Conservation (phyloP, 2,329 filamentous ascomycete genomes). For the Ciborinia camelliae region DNA sequence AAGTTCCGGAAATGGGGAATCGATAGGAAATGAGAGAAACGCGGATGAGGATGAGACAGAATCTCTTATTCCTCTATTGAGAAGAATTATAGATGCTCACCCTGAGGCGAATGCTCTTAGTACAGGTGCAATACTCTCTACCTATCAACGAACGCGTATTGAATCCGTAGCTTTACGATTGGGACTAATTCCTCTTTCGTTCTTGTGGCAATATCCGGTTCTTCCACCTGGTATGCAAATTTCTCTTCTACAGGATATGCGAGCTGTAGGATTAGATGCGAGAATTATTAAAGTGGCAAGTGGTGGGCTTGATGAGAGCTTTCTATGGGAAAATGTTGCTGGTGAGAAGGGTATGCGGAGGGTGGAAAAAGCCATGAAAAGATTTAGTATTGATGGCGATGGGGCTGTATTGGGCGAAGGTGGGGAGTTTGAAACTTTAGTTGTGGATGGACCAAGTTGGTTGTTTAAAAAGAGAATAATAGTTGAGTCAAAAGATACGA, state of each 20-base stretch:
- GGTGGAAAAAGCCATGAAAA: constrained; percentile 53
- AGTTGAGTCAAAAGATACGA: constrained; percentile 52
- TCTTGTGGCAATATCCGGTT: constrained; percentile 85
- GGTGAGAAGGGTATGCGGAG: constrained; percentile 47
- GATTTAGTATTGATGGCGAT: constrained; percentile 62
- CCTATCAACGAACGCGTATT: constrained; percentile 93
- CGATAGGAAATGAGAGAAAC: not conserved
- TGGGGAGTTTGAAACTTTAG: constrained; percentile 93
- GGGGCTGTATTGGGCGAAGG: constrained; percentile 86
- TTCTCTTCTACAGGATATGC: constrained; percentile 78
- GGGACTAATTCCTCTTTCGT: constrained; percentile 78
- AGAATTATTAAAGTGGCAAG: constrained; percentile 93
- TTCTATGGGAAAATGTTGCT: constrained; percentile 79
- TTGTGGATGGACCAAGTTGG: constrained; percentile 70
- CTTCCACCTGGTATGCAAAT: constrained; percentile 52
- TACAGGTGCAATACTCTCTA: constrained; percentile 88
- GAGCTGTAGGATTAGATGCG: constrained; percentile 72
- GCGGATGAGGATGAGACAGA: constrained; percentile 74
- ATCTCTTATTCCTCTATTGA: constrained; percentile 74
- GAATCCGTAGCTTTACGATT: constrained; percentile 85
- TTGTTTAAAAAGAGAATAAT: constrained; percentile 72
- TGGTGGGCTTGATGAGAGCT: constrained; percentile 75
- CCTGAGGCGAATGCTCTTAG: constrained; percentile 83
- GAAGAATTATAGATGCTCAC: constrained; percentile 61
- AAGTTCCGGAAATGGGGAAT: constrained; percentile 25